These are phyloP conservation scores for Globisporangium heterothallicum DNA, from an alignment of 352 stramenopile genomes.

Conservation along the genomic window DNA sequence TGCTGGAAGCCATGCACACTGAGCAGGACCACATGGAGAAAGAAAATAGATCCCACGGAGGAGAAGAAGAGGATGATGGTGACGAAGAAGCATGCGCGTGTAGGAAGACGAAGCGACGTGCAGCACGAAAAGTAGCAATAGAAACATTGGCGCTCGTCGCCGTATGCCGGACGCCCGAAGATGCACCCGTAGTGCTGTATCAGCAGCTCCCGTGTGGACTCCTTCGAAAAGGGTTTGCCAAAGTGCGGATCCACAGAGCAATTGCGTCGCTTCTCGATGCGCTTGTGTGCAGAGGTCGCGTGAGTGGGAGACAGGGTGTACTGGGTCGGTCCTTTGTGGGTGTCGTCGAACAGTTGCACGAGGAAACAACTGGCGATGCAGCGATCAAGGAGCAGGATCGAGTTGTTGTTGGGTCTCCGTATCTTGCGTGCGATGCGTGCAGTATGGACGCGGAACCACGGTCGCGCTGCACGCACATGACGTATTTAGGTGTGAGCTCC, in stretches of 20 bases:
- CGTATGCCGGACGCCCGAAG: slow-evolving; percentile 14
- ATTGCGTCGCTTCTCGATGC: slow-evolving; percentile 30
- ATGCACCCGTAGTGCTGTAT: slow-evolving; percentile 3
- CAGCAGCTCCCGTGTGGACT: slow-evolving; percentile 25
- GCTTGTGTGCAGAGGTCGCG: slow-evolving; percentile 23
- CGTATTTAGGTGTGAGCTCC: slow-evolving; percentile 27
- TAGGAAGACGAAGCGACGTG: background rate
- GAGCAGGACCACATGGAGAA: background rate
- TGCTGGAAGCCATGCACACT: slow-evolving; percentile 19
- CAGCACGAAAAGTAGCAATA: background rate
- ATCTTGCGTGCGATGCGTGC: slow-evolving; percentile 6
- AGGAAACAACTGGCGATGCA: background rate
- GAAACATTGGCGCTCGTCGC: slow-evolving; percentile 31
- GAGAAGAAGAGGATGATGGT: background rate
- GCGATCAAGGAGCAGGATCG: slow-evolving; percentile 9
- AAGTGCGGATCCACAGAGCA: slow-evolving; percentile 31
- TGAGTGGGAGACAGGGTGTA: slow-evolving; percentile 32
- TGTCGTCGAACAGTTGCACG: slow-evolving; percentile 20
- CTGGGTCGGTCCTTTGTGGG: slow-evolving; percentile 39
- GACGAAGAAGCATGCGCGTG: background rate
- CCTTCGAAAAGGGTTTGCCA: slow-evolving; percentile 16
- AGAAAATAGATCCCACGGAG: background rate
- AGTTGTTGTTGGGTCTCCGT: slow-evolving; percentile 19
- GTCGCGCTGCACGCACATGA: background rate
- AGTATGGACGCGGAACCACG: background rate